These are phyloP conservation scores for Punica granatum DNA, from an alignment of 345 rosid genomes.

Conservation along the genomic window DNA sequence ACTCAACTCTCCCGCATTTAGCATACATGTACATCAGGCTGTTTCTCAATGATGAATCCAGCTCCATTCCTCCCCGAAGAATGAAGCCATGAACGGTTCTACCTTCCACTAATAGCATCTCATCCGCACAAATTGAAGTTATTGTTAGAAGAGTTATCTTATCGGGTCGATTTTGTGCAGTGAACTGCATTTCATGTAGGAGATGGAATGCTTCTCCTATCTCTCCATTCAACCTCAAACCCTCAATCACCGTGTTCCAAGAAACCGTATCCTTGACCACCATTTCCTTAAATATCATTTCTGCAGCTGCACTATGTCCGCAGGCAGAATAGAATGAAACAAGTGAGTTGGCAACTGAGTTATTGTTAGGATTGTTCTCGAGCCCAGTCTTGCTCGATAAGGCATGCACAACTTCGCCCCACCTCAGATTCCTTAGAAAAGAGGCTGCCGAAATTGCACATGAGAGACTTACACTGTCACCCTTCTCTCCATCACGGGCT, in stretches of 20 bases:
- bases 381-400: constrained; percentile 33
- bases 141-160: constrained; percentile 30
- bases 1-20: constrained; percentile 24
- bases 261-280: constrained; percentile 33
- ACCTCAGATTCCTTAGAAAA: constrained; percentile 25
- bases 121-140: constrained; percentile 31
- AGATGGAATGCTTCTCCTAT: constrained; percentile 31
- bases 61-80: constrained; percentile 27
- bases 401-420: constrained; percentile 36
- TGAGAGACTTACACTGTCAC: constrained; percentile 39
- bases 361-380: constrained; percentile 10
- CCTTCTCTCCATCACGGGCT: constrained; percentile 28
- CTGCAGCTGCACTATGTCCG: constrained; percentile 31
- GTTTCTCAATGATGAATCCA: constrained; percentile 24
- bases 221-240: constrained; percentile 38
- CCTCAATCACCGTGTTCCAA: constrained; percentile 50
- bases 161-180: constrained; percentile 26
- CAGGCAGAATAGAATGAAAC: constrained; percentile 42
- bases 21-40: constrained; percentile 39
- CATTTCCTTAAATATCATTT: constrained; percentile 27
- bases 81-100: constrained; percentile 37
- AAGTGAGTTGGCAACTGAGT: constrained; percentile 49
- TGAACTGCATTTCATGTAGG: constrained; percentile 37
- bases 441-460: constrained; percentile 45
- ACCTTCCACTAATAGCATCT: constrained; percentile 35